These are phyloP conservation scores for Eutreptiella sp. DNA, from an alignment of 208 protist genomes.

Conservation along the genomic window DNA sequence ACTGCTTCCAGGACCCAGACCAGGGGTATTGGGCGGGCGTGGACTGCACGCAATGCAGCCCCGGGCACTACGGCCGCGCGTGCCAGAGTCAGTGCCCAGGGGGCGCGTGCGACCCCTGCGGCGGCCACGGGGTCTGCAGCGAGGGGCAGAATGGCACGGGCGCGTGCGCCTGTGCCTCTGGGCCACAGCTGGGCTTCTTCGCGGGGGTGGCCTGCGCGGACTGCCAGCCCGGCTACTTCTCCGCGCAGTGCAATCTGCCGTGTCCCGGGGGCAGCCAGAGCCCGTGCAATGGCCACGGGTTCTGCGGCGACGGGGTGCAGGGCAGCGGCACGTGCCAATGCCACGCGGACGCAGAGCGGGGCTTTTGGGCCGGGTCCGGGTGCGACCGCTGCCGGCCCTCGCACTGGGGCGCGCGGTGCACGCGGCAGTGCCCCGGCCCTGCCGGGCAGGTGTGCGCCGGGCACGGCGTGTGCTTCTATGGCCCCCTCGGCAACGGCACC, in stretches of 20 bases:
- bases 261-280: conserved; percentile 29
- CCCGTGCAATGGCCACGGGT: conserved; percentile 6
- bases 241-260: not conserved
- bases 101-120: too few relatives aligned
- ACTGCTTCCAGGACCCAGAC: not conserved
- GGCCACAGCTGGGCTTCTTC: not conserved
- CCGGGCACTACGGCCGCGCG: too few relatives aligned
- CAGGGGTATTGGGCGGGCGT: conserved; percentile 18
- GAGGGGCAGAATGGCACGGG: conserved; percentile 7
- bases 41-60: conserved; percentile 13
- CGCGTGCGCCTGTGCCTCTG: conserved; percentile 1
- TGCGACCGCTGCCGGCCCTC: conserved; percentile 11
- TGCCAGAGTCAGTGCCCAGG: too few relatives aligned
- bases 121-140: conserved; percentile 12
- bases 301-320: not conserved
- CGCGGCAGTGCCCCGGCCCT: not conserved
- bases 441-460: conserved; percentile 2
- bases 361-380: not conserved
- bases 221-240: conserved; percentile 7
- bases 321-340: conserved; percentile 23
- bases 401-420: conserved; percentile 10
- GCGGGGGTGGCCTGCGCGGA: conserved; percentile 5
- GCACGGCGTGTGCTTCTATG: conserved; percentile 27
- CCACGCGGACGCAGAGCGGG: not conserved
- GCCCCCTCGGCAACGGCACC: conserved; percentile 6